Evolutionary conservation across 768 basidiomycete species (phyloP).

Genomic region (Coprinellus micaceus): DNA sequence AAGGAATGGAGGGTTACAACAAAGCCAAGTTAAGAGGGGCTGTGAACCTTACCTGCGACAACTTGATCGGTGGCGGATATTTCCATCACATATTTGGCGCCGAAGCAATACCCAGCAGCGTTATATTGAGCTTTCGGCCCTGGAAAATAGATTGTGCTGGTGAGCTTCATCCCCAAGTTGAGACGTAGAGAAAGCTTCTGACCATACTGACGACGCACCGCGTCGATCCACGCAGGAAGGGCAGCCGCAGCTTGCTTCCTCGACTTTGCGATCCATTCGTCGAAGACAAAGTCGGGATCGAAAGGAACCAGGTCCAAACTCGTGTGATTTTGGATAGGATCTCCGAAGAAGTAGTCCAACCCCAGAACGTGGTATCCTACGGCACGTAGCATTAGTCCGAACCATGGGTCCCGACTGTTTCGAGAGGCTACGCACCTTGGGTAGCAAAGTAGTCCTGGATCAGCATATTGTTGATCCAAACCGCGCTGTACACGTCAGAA

Average conservation of each 20-base stretch:
- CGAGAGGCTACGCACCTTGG: constrained; percentile 36
- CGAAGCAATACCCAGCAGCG: constrained; percentile 51
- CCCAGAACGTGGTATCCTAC: constrained; percentile 57
- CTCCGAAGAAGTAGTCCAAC: constrained; percentile 62
- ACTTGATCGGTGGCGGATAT: constrained; percentile 43
- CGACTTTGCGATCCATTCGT: constrained; percentile 38
- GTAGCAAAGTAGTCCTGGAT: constrained; percentile 63
- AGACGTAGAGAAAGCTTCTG: neutral
- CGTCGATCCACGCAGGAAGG: constrained; percentile 49
- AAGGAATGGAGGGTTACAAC: neutral
- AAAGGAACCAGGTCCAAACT: neutral
- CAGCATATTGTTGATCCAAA: constrained; percentile 54
- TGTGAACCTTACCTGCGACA: constrained; percentile 40
- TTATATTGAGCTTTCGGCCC: constrained; percentile 34
- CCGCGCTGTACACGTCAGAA: constrained; percentile 56
- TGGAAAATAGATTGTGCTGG: neutral
- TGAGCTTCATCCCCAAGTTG: neutral
- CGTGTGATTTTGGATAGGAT: constrained; percentile 39
- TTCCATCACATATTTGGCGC: constrained; percentile 48
- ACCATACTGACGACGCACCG: constrained; percentile 50
- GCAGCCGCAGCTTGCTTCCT: constrained; percentile 33
- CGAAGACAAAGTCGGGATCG: constrained; percentile 34
- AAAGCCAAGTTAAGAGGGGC: neutral
- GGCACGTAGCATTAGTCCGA: neutral
- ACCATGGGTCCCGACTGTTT: neutral